These are phyloP conservation scores for Podaxis sp. DNA, from an alignment of 768 basidiomycete genomes.

Conservation along the genomic window DNA sequence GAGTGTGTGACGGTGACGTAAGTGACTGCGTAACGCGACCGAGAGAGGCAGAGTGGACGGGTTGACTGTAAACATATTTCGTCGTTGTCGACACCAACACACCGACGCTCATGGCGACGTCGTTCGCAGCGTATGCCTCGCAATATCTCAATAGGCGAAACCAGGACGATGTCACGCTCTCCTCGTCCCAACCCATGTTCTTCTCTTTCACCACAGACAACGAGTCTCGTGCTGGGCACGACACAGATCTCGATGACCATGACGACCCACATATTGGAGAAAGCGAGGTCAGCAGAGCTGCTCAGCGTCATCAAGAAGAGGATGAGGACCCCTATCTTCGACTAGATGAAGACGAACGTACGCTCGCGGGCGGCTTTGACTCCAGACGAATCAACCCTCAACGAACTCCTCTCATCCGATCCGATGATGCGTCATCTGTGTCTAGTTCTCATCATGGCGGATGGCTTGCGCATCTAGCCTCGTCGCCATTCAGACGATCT, in stretches of 20 bases:
- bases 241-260: constrained; percentile 60
- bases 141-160: constrained; percentile 71
- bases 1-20: constrained; percentile 5
- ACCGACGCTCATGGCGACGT: constrained; percentile 49
- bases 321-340: constrained; percentile 79
- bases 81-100: constrained; percentile 18
- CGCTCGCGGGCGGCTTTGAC: constrained; percentile 29
- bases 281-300: constrained; percentile 33
- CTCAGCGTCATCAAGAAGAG: constrained; percentile 38
- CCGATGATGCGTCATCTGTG: constrained; percentile 32
- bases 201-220: constrained; percentile 85
- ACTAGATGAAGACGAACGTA: constrained; percentile 63
- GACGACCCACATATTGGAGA: constrained; percentile 74
- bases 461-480: constrained; percentile 80
- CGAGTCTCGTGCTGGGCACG: constrained; percentile 51
- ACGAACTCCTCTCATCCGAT: constrained; percentile 36
- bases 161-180: constrained; percentile 45
- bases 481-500: constrained; percentile 44
- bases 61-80: constrained; percentile 13
- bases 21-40: constrained; percentile 1
- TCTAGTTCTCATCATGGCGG: constrained; percentile 43
- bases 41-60: not conserved
- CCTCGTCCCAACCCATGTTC: constrained; percentile 79
- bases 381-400: constrained; percentile 31
- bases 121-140: constrained; percentile 81